Percentiles rank a stretch among this genome's conserved stretches.
Evolutionary conservation across 2,329 filamentous ascomycete genomes (phyloP).

Genomic region (Neonectria punicea): DNA sequence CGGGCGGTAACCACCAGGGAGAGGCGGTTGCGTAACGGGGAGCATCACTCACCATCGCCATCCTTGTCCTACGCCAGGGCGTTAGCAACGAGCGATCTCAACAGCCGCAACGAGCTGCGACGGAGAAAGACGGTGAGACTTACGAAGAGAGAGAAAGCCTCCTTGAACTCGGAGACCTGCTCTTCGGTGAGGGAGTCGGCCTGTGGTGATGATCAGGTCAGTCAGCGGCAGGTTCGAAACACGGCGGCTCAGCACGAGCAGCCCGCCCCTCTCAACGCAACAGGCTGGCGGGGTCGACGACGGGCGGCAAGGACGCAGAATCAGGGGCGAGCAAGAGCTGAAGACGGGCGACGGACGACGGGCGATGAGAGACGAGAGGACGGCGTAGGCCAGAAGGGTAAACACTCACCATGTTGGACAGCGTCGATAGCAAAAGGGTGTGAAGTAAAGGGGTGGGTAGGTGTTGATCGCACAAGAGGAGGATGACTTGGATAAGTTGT

Average conservation of each 20-base stretch:
- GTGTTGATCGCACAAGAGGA: conserved; percentile 42
- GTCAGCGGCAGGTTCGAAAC: conserved; percentile 37
- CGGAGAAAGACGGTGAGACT: conserved; percentile 54
- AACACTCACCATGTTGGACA: conserved; percentile 45
- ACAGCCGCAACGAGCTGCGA: background rate
- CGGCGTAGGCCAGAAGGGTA: conserved; percentile 13
- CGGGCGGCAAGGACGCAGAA: conserved; percentile 28
- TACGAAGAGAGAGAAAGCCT: conserved; percentile 99
- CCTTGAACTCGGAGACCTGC: conserved; percentile 99
- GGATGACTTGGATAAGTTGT: conserved; percentile 46
- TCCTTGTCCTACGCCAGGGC: conserved; percentile 77
- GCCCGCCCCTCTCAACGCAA: conserved; percentile 43
- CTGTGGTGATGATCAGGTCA: conserved; percentile 59
- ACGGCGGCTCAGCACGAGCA: conserved; percentile 34
- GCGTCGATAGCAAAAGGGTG: conserved; percentile 33
- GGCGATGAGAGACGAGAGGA: background rate
- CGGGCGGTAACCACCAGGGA: conserved; percentile 19
- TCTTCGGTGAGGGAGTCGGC: conserved; percentile 99
- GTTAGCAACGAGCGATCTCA: conserved; percentile 39
- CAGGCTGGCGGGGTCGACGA: conserved; percentile 40
- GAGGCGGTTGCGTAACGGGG: conserved; percentile 26
- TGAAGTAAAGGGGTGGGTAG: conserved; percentile 34
- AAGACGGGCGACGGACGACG: conserved; percentile 12
- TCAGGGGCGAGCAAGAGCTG: conserved; percentile 17
- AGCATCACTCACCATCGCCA: conserved; percentile 79